These are phyloP conservation scores for Penicillium crystallinum DNA, from an alignment of 495 filamentous ascomycete species.

Conservation along the genomic window DNA sequence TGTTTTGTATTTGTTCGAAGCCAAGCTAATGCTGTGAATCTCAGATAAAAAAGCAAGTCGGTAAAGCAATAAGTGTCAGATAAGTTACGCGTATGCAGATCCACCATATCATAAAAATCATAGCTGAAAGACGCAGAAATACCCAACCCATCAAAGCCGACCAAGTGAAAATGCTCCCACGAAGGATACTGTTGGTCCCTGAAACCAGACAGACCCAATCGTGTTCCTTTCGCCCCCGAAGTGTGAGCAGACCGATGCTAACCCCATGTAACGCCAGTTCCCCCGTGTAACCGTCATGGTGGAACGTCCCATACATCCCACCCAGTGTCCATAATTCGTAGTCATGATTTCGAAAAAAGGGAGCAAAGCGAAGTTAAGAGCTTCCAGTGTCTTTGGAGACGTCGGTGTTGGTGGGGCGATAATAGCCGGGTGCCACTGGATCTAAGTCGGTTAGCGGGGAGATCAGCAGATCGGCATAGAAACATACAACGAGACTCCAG, in stretches of 20 bases:
- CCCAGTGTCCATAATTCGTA: constrained; percentile 5
- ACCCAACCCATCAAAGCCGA: background rate
- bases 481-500: constrained; percentile 33
- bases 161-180: background rate
- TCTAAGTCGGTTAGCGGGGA: constrained; percentile 8
- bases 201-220: background rate
- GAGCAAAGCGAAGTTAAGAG: background rate
- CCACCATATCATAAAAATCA: background rate
- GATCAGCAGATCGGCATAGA: background rate
- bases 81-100: background rate
- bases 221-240: background rate
- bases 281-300: background rate
- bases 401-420: constrained; percentile 6
- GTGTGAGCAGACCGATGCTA: background rate
- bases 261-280: background rate
- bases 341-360: constrained; percentile 5
- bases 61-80: background rate
- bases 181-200: background rate
- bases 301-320: background rate
- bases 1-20: background rate
- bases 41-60: background rate
- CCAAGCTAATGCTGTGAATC: background rate
- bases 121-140: background rate
- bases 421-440: constrained; percentile 12
- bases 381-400: constrained; percentile 1